Base-by-base conservation (phyloP, 2,329 filamentous ascomycete species). In the Chrysoporthe deuterocubensis region DNA sequence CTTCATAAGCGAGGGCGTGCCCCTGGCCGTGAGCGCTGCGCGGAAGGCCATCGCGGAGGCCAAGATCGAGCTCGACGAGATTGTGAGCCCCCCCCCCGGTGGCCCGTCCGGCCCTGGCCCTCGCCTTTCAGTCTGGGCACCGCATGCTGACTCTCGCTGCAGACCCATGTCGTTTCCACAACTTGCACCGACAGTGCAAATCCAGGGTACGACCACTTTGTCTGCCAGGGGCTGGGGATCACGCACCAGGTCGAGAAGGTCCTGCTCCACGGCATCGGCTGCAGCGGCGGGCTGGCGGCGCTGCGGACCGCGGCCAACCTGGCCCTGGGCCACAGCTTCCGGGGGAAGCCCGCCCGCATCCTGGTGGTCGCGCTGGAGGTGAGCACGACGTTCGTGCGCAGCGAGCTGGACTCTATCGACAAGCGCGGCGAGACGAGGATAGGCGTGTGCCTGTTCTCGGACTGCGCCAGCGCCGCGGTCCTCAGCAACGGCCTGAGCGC, bases 101-200 rank as follows among this genome's bases (percentile, higher is more conserved):
- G 26, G 26, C 9, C 34, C 16, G 5, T 13, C 9, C 40, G 16
- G 11, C 13, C 34, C 57, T 5, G n/a, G 11, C 18, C n/a, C 37
- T 40, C 37, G 4, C 37, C 37, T 9, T 40, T 4, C 37, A 40
- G 37, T 4, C 37, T 7, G 4, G 37, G 37, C 37, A 9, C 37
- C 6, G 37, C 37, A 40, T 9, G 37, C 37, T 40, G 37, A 40
- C 13, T 18, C 16, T 8, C 14, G 7, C n/a, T 4, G 3, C n/a
- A 70, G 68, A 92, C 89, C 3, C 89, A 92, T 72, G 81, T 90
- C 52, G 88, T 92, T 9, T 85, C 88, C 34, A 90, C 88, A 0
- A 91, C 89, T 5, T 91, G 89, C 75, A 92, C 89, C 9, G 87
- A 91, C 74, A 90, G 87, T 71, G 88, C 88, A 18, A 91, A 91